These are phyloP conservation scores for Eucalyptus regnans DNA, from an alignment of 345 rosid species.

Conservation along the genomic window DNA sequence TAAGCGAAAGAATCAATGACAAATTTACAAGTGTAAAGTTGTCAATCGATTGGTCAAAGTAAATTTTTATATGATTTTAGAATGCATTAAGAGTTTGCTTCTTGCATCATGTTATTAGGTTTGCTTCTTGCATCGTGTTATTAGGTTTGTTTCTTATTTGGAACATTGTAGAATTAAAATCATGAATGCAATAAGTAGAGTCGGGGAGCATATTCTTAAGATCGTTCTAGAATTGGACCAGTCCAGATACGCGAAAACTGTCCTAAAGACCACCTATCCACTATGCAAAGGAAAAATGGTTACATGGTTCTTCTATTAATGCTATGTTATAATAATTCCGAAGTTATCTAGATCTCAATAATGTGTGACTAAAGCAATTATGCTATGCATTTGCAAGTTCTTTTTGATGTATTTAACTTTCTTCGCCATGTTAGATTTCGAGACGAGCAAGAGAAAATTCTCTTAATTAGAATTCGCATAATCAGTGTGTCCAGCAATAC, in stretches of 20 bases:
- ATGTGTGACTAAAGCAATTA: background rate
- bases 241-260: background rate
- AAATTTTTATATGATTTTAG: background rate
- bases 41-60: fast-evolving
- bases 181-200: background rate
- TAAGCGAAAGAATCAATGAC: background rate
- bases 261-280: background rate
- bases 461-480: background rate
- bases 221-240: background rate
- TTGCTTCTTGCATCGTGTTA: background rate
- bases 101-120: background rate
- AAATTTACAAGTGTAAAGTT: background rate
- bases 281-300: background rate
- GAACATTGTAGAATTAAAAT: background rate
- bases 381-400: background rate
- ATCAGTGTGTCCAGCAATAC: background rate
- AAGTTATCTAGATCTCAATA: background rate
- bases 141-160: background rate
- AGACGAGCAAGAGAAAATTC: background rate
- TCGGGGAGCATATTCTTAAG: background rate
- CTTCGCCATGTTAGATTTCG: background rate
- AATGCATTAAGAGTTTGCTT: background rate
- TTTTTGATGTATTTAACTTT: background rate
- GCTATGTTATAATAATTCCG: background rate
- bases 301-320: background rate